These are phyloP conservation scores for Sparassis latifolia DNA, from an alignment of 1,284 basidiomycete genomes.

Conservation along the genomic window DNA sequence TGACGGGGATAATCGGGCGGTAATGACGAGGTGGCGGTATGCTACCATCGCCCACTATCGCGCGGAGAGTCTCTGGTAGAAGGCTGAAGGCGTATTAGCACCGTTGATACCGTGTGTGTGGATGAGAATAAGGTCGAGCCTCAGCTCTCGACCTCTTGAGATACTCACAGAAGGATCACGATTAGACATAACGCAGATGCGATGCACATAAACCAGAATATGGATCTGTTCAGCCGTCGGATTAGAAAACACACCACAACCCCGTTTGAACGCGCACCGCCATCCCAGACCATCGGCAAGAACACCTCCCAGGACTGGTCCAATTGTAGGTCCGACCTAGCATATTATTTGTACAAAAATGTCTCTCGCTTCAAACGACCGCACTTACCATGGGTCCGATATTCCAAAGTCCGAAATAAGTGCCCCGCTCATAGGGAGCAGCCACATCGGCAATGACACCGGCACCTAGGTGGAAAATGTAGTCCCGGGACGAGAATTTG, in stretches of 20 bases:
- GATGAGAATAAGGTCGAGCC: not conserved
- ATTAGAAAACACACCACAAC: not conserved
- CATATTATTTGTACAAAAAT: not conserved
- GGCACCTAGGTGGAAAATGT: conserved; percentile 19
- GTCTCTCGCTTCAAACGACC: not conserved
- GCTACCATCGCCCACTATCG: conserved; percentile 52
- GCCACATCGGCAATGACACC: conserved; percentile 37
- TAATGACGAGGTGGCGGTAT: conserved; percentile 40
- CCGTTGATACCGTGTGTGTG: not conserved
- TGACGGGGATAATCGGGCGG: conserved; percentile 48
- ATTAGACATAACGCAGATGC: conserved; percentile 46
- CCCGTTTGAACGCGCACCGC: conserved; percentile 39
- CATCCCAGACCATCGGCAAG: conserved; percentile 56
- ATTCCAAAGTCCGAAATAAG: conserved; percentile 32
- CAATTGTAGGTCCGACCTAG: conserved; percentile 32
- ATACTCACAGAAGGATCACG: conserved; percentile 46
- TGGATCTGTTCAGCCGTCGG: conserved; percentile 37
- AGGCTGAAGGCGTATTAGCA: conserved; percentile 19
- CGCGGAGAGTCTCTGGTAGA: conserved; percentile 48
- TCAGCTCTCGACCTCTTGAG: not conserved
- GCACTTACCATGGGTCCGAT: conserved; percentile 31
- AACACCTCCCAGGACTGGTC: conserved; percentile 49
- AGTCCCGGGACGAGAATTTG: no score
- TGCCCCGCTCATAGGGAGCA: conserved; percentile 31
- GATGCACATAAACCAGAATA: conserved; percentile 79